Evolutionary conservation across 148 eudicot genomes (phyloP).

Genomic region (Tetragonia tetragonoides): DNA sequence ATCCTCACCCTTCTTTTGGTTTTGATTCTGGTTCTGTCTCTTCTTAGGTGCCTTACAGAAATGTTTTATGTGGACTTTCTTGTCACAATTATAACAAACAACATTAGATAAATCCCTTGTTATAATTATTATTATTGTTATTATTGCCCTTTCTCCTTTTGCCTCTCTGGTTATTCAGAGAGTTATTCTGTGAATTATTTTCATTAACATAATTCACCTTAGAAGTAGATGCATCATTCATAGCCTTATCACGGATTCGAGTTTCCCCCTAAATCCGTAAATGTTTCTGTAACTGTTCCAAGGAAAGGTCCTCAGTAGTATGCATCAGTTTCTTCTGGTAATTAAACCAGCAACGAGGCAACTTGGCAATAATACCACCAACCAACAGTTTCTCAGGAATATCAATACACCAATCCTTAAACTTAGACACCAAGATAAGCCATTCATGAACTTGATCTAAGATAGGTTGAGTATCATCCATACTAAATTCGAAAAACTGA

Average conservation of each 20-base stretch:
- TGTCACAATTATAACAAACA: background rate
- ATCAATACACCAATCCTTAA: too few relatives aligned
- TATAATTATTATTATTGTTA: background rate
- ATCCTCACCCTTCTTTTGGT: background rate
- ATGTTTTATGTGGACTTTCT: background rate
- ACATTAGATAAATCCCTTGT: background rate
- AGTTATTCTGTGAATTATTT: background rate
- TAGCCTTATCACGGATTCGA: background rate
- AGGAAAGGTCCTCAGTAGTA: slow-evolving; percentile 6
- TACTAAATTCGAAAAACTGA: too few relatives aligned
- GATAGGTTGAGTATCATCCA: too few relatives aligned
- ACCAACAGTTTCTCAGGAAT: too few relatives aligned
- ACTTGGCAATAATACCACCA: too few relatives aligned
- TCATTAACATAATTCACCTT: background rate
- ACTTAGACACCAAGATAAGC: too few relatives aligned
- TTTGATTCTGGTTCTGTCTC: background rate
- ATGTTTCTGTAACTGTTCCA: slow-evolving; percentile 9
- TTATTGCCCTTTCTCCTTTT: background rate
- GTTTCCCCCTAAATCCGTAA: background rate
- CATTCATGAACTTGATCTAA: too few relatives aligned
- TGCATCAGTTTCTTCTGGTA: slow-evolving; percentile 6
- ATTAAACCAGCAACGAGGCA: too few relatives aligned
- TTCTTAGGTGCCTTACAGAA: background rate
- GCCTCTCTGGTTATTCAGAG: too few relatives aligned
- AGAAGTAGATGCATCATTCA: background rate